These are phyloP conservation scores for Cladophialophora yegresii DNA, from an alignment of 2,329 filamentous ascomycete species.

Conservation along the genomic window DNA sequence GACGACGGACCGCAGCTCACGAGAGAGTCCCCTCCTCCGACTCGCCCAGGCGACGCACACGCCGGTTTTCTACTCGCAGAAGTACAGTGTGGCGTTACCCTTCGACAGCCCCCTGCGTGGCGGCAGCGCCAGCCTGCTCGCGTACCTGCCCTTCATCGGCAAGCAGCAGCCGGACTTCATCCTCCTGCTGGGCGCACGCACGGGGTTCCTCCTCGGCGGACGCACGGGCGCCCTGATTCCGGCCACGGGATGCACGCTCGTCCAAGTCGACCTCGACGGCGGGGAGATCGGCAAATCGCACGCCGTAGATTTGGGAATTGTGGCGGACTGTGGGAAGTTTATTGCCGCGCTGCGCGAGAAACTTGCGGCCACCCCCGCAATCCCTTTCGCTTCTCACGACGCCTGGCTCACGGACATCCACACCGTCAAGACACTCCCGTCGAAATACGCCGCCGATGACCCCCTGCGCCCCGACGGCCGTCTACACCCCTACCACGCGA, in stretches of 20 bases:
- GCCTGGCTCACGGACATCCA: conserved; percentile 29
- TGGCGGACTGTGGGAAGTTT: conserved; percentile 45
- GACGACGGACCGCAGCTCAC: conserved; percentile 24
- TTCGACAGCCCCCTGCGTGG: conserved; percentile 42
- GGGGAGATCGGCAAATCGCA: conserved; percentile 48
- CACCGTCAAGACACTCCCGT: conserved; percentile 29
- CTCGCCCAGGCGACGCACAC: conserved; percentile 43
- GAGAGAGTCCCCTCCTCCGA: conserved; percentile 38
- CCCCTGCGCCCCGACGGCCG: conserved; percentile 37
- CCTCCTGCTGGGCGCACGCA: conserved; percentile 47
- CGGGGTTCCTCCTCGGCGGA: conserved; percentile 47
- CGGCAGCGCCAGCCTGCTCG: conserved; percentile 43
- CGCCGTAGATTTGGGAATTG: conserved; percentile 47
- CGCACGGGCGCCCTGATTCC: conserved; percentile 46
- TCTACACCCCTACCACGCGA: conserved; percentile 50
- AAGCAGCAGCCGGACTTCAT: conserved; percentile 46
- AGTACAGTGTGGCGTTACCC: conserved; percentile 34
- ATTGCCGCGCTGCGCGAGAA: conserved; percentile 37
- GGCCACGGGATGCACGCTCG: conserved; percentile 41
- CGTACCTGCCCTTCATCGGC: conserved; percentile 37
- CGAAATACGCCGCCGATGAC: conserved; percentile 36
- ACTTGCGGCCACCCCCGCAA: conserved; percentile 17
- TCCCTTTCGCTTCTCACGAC: conserved; percentile 20
- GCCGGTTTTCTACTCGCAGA: conserved; percentile 47
- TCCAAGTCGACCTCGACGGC: conserved; percentile 50